These are phyloP conservation scores for Pythium sp. DNA, from an alignment of 352 stramenopile genomes.

Conservation along the genomic window DNA sequence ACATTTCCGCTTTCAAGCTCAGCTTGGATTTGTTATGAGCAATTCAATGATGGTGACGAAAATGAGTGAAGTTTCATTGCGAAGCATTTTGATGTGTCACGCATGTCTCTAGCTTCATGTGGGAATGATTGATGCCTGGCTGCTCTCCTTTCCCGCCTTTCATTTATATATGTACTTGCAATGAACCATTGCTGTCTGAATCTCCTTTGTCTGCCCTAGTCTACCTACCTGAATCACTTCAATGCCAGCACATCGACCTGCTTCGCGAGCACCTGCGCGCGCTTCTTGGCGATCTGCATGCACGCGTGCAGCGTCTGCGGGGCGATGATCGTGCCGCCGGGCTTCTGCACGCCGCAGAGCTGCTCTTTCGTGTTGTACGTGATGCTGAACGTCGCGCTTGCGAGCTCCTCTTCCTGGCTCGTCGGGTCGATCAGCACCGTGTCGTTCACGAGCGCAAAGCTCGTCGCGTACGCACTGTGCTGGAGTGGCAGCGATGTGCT, in stretches of 20 bases:
- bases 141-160: background rate
- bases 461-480: constrained; percentile 56
- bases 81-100: background rate
- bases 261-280: constrained; percentile 31
- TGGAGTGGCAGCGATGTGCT: constrained; percentile 50
- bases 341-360: constrained; percentile 72
- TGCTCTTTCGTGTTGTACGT: constrained; percentile 61
- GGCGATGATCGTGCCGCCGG: constrained; percentile 48
- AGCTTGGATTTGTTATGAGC: background rate
- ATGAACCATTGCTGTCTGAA: background rate
- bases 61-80: background rate
- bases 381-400: constrained; percentile 54
- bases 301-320: constrained; percentile 53
- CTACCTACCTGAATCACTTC: background rate
- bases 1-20: background rate
- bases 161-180: background rate
- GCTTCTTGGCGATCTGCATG: constrained; percentile 60
- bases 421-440: constrained; percentile 69
- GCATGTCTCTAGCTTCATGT: constrained; percentile 1
- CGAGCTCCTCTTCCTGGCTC: constrained; percentile 65
- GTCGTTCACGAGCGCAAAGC: constrained; percentile 60
- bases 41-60: background rate
- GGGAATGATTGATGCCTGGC: background rate
- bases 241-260: constrained; percentile 28
- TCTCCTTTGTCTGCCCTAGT: background rate